Percentiles rank a stretch among this genome's conserved stretches.
Evolutionary conservation across 78 protist genomes (phyloP).

Genomic region (Dictyostelium discoideum): DNA sequence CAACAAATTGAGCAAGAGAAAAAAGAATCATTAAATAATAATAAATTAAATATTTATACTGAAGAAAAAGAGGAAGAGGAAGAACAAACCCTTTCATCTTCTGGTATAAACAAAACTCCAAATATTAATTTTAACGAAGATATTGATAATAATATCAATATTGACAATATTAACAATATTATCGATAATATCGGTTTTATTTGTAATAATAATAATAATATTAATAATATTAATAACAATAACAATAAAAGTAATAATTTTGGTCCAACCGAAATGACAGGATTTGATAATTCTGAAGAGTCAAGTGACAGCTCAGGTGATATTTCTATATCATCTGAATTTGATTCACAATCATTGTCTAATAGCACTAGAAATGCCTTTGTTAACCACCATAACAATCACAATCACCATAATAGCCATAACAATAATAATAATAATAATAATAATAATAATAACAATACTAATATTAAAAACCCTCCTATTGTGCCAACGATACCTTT

Average conservation of each 20-base stretch:
- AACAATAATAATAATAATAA: neutral
- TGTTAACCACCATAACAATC: neutral
- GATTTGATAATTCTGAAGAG: neutral
- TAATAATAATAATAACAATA: neutral
- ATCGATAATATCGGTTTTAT: neutral
- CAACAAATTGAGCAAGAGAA: neutral
- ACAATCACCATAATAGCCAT: neutral
- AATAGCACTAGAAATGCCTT: neutral
- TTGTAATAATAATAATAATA: neutral
- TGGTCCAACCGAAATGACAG: neutral
- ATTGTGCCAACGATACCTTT: neutral
- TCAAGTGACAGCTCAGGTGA: conserved; percentile 34
- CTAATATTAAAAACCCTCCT: neutral
- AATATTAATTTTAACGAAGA: neutral
- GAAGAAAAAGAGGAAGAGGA: neutral
- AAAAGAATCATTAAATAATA: neutral
- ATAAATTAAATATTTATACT: neutral
- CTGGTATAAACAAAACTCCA: neutral
- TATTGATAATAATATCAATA: neutral
- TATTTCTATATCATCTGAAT: conserved; percentile 39
- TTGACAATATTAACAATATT: neutral
- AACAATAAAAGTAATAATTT: neutral
- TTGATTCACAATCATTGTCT: neutral
- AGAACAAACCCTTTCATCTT: neutral
- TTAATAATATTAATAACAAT: neutral